Base-by-base conservation (phyloP, 371 early-diverging fungal genomes). In the Mucor plumbeus region DNA sequence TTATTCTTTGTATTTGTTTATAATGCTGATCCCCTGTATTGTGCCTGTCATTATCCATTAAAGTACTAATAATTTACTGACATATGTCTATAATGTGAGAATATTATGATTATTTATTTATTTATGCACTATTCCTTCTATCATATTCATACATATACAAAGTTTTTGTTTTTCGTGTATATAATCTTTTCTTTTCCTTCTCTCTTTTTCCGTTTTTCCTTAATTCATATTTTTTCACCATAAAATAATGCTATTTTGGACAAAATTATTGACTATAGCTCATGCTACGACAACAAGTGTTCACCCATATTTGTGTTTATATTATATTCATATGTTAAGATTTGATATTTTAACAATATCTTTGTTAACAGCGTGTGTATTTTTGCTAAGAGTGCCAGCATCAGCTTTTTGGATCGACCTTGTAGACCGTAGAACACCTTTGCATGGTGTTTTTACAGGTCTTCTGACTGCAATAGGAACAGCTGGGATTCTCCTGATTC, bases 381-480 rank as follows among this genome's bases (percentile, higher is more conserved):
- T 76, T 3, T 9, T 75, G 17, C 31, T 71, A 47, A 71, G 72
- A 34, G 31, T 69, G 3, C 68, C 73, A 0, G 68, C 78, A 6
- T 65, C 69, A 10, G 63, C 67, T 0, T 68, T 77, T 36, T 80
- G 81, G 81, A 66, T 72, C 7, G 64, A 67, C 10, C 34, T 73
- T 9, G 72, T 80, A 15, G 81, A 80, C 48, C 69, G 57, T 48
- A 59, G 68, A 53, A 66, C 74, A 9, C 35, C 68, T n/a, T 61
- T 79, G 11, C 81, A 80, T 54, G 81, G 81, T 10, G 72, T 80
- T 19, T 69, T 80, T 21, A 78, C 76, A 19, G 76, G 69, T 40
- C 63, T 80, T 19, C 44, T 80, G 44, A 80, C 81, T 11, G 78
- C 76, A 11, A 35, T 80, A 6, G 78, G 81, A 5, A 68, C 74